Conservation (phyloP, 768 basidiomycete genomes). For the Amanita fuliginea region DNA sequence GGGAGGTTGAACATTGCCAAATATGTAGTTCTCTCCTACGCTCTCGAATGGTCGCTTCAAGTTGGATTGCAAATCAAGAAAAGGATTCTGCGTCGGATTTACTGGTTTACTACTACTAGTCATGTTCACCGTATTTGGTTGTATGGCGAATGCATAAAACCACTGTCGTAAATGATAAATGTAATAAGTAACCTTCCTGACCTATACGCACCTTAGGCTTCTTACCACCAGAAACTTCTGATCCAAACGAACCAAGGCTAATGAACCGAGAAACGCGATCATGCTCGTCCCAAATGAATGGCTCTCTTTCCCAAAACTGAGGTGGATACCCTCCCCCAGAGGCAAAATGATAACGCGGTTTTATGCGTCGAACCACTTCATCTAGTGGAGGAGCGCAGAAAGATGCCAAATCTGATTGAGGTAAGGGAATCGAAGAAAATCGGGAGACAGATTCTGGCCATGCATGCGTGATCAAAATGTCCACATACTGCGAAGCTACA, state of each 20-base stretch:
- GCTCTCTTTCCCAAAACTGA: slow-evolving; percentile 93
- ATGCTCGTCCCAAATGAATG: slow-evolving; percentile 76
- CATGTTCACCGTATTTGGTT: slow-evolving; percentile 32
- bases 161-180: slow-evolving; percentile 41
- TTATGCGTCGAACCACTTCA: slow-evolving; percentile 50
- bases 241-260: slow-evolving; percentile 82
- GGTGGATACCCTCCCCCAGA: slow-evolving; percentile 51
- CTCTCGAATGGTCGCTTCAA: slow-evolving; percentile 45
- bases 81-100: slow-evolving; percentile 67
- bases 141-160: slow-evolving; percentile 94
- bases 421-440: slow-evolving; percentile 44
- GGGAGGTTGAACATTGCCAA: slow-evolving; percentile 49
- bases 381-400: slow-evolving; percentile 48
- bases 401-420: slow-evolving; percentile 32
- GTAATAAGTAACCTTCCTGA: neutral
- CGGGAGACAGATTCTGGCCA: slow-evolving; percentile 62
- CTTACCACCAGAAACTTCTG: slow-evolving; percentile 45
- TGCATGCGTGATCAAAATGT: slow-evolving; percentile 73
- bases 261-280: slow-evolving; percentile 67
- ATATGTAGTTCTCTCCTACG: slow-evolving; percentile 56
- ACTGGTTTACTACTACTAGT: slow-evolving; percentile 32
- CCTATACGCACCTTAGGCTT: slow-evolving; percentile 66
- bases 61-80: slow-evolving; percentile 28
- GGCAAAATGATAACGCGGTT: slow-evolving; percentile 85
- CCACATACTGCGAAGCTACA: slow-evolving; percentile 53